Evolutionary conservation across 2,329 filamentous ascomycete genomes (phyloP), one percentile per base, ranked within the genome.

Genomic region (Fusarium graminum): DNA sequence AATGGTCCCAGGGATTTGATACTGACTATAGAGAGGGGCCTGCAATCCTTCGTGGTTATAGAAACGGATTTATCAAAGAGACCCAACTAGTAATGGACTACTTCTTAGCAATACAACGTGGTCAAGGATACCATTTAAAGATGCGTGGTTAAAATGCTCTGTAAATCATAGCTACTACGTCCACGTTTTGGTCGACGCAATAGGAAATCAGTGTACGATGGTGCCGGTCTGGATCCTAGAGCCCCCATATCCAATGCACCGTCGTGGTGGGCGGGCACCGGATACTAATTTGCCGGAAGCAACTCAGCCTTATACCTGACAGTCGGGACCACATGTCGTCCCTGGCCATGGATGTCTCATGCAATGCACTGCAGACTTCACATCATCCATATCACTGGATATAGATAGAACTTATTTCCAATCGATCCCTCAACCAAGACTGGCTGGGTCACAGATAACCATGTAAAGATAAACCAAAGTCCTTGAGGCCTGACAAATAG

Each of bases 291-390:
- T 57, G 50, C 51, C 55, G 34, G 54, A 41, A 44, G 46, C 39
- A 44, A 43, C 45, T 65, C 62, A 65, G 61, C 52, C 52, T 71
- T 70, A 71, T 25, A 63, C 68, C 69, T 69, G 61, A 68, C 58
- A 62, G 45, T 59, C 52, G 54, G 63, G 53, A 62, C 59, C 47
- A 62, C 59, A 49, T 47, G 45, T 41, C 49, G 47, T 63, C 50
- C 61, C 62, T 52, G 56, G 43, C 43, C 22, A 22, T 44, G 40
- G 32, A 46, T 45, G 36, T 56, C 56, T 46, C 58, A 55, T 41
- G 32, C 30, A 46, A 60, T 61, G 58, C 39, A 26, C 43, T 62
- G 58, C 43, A 58, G 26, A 25, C 34, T 58, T 59, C 52, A 40
- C 34, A 52, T 59, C 38, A 22, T 40, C 50, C 29, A 25, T 38